A percentile compares a stretch with the other conserved stretches of the same genome.
These are phyloP conservation scores for Heliamphora pulchella DNA, from an alignment of 179 eudicot species.

Conservation along the genomic window DNA sequence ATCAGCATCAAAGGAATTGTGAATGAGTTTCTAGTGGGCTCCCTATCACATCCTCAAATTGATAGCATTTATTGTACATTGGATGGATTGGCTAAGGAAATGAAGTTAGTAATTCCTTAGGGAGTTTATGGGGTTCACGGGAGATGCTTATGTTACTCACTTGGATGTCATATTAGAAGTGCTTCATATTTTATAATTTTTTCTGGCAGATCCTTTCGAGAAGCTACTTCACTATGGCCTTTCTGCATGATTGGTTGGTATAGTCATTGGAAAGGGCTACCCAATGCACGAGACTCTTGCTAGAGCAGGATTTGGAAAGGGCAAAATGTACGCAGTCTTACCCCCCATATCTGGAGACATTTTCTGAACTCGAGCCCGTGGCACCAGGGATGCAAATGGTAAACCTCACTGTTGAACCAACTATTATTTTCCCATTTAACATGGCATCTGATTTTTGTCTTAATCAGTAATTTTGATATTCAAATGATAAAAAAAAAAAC, in stretches of 20 bases:
- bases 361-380: too few species aligned
- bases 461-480: not conserved
- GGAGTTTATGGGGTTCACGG: not conserved
- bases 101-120: constrained; percentile 22
- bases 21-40: constrained; percentile 47
- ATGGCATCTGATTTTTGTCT: not conserved
- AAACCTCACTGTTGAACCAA: too few species aligned
- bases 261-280: too few species aligned
- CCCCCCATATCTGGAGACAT: too few species aligned
- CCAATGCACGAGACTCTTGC: too few species aligned
- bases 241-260: not conserved
- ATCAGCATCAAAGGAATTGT: constrained; percentile 47
- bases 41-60: constrained; percentile 16
- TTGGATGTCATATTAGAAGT: constrained; percentile 1
- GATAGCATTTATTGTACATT: constrained; percentile 19
- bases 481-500: not conserved
- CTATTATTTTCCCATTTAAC: not conserved
- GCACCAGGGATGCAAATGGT: too few species aligned
- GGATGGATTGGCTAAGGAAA: constrained; percentile 31
- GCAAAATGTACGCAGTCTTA: too few species aligned
- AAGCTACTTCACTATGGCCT: not conserved
- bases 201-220: not conserved
- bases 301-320: too few species aligned
- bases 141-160: constrained; percentile 1
- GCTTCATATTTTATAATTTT: not conserved